phyloP scores from a whole-genome alignment of 2,329 filamentous ascomycete species.

The Pseudodiploospora longispora region DNA sequence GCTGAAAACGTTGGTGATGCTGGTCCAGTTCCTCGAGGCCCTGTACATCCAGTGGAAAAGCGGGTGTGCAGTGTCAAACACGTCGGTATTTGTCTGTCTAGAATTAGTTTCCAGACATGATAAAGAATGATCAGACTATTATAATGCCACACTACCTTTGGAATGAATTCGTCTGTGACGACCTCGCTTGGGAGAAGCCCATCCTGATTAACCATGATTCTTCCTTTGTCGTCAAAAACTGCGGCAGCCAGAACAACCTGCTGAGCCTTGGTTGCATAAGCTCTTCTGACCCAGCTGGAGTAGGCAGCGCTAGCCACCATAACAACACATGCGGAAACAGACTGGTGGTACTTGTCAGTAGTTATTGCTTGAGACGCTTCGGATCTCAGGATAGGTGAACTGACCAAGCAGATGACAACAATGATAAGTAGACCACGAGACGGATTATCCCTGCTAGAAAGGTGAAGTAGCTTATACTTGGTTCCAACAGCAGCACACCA shows the following conservation, averaged over 20 bases:
- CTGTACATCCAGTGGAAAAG: constrained; percentile 85
- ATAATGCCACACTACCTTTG: constrained; percentile 37
- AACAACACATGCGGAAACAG: constrained; percentile 51
- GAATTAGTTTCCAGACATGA: neutral
- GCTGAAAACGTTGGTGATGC: constrained; percentile 58
- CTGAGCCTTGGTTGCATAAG: constrained; percentile 50
- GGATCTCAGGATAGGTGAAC: constrained; percentile 15
- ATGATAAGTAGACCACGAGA: constrained; percentile 30
- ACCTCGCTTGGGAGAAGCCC: constrained; percentile 64
- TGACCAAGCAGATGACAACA: constrained; percentile 63
- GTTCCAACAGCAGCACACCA: constrained; percentile 71
- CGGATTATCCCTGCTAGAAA: constrained; percentile 13
- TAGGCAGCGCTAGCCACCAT: constrained; percentile 46
- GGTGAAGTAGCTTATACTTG: constrained; percentile 47
- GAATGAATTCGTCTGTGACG: constrained; percentile 70
- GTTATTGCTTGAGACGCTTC: neutral
- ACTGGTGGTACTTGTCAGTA: constrained; percentile 34
- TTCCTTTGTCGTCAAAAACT: constrained; percentile 59
- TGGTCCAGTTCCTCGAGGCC: constrained; percentile 69
- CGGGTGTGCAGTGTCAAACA: constrained; percentile 67
- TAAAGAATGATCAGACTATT: too few species aligned
- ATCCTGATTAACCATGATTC: constrained; percentile 60
- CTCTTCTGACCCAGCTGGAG: constrained; percentile 34
- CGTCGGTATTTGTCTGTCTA: constrained; percentile 36
- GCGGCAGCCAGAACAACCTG: constrained; percentile 53